A percentile compares a stretch with the other conserved stretches of the same genome.
These are phyloP conservation scores for Lactuca sativa DNA, from an alignment of 129 eudicot species.

Conservation along the genomic window DNA sequence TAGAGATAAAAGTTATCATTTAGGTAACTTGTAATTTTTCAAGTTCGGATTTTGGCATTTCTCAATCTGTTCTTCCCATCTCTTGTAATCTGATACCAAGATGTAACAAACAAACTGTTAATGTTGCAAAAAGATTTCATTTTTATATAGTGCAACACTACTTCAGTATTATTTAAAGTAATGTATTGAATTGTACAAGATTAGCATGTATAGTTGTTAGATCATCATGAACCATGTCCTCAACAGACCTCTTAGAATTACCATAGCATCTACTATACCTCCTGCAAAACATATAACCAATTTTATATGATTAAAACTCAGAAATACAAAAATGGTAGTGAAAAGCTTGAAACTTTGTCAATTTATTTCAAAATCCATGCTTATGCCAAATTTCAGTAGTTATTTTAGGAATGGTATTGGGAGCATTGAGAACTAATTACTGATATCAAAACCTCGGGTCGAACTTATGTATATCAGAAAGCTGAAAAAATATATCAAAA, in stretches of 20 bases:
- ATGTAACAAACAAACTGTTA: neutral
- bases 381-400: too few species aligned
- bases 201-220: conserved; percentile 60
- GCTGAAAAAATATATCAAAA: too few species aligned
- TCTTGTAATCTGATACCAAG: conserved; percentile 63
- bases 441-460: too few species aligned
- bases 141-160: neutral
- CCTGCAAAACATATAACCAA: conserved; percentile 37
- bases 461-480: too few species aligned
- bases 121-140: too few species aligned
- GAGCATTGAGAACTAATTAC: too few species aligned
- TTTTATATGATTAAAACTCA: neutral
- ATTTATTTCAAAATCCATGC: too few species aligned
- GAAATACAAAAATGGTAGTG: neutral
- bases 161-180: too few species aligned
- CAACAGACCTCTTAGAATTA: conserved; percentile 82
- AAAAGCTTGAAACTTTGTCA: neutral
- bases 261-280: conserved; percentile 88
- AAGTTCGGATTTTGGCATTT: conserved; percentile 93
- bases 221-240: conserved; percentile 81
- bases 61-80: conserved; percentile 97
- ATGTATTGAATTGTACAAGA: too few species aligned
- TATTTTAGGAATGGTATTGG: too few species aligned
- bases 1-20: too few species aligned
- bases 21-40: conserved; percentile 76